A percentile compares a stretch with the other conserved stretches of the same genome.
Evolutionary conservation across 768 basidiomycete genomes (phyloP).

Genomic region (Rhizopogon sp.): DNA sequence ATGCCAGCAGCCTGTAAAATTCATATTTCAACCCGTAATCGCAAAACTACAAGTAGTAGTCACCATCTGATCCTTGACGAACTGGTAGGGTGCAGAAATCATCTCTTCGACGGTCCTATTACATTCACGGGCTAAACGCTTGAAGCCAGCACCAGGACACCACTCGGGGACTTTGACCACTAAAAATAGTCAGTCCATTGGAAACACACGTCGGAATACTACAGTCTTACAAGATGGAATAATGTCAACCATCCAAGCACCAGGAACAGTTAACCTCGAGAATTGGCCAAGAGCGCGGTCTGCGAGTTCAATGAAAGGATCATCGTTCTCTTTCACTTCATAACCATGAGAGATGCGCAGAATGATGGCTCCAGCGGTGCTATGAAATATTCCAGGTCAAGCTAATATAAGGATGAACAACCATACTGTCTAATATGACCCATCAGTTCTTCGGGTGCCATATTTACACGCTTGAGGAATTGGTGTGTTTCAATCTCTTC

Average conservation of each 20-base stretch:
- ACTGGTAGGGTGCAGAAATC: slow-evolving; percentile 51
- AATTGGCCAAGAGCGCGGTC: slow-evolving; percentile 50
- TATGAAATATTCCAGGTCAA: slow-evolving; percentile 10
- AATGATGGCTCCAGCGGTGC: slow-evolving; percentile 50
- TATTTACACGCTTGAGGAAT: slow-evolving; percentile 38
- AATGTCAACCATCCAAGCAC: slow-evolving; percentile 46
- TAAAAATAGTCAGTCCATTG: slow-evolving; percentile 2
- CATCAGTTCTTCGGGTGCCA: slow-evolving; percentile 31
- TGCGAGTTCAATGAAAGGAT: slow-evolving; percentile 49
- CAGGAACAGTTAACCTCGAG: slow-evolving; percentile 42
- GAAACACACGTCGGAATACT: background rate
- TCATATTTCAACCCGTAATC: background rate
- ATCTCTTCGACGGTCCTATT: slow-evolving; percentile 46
- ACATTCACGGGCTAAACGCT: slow-evolving; percentile 49
- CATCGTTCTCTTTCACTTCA: slow-evolving; percentile 44
- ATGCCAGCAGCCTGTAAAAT: slow-evolving; percentile 46
- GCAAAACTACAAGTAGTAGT: background rate
- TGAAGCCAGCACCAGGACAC: slow-evolving; percentile 53
- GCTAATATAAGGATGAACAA: background rate
- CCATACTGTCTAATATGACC: slow-evolving; percentile 38
- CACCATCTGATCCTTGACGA: slow-evolving; percentile 61
- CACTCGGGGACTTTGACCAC: slow-evolving; percentile 49
- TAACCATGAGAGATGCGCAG: slow-evolving; percentile 53
- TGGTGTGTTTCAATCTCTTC: slow-evolving; percentile 38
- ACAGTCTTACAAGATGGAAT: slow-evolving; percentile 34